These are phyloP conservation scores for Euphorbia corollata DNA, from an alignment of 441 rosid genomes.

Conservation along the genomic window DNA sequence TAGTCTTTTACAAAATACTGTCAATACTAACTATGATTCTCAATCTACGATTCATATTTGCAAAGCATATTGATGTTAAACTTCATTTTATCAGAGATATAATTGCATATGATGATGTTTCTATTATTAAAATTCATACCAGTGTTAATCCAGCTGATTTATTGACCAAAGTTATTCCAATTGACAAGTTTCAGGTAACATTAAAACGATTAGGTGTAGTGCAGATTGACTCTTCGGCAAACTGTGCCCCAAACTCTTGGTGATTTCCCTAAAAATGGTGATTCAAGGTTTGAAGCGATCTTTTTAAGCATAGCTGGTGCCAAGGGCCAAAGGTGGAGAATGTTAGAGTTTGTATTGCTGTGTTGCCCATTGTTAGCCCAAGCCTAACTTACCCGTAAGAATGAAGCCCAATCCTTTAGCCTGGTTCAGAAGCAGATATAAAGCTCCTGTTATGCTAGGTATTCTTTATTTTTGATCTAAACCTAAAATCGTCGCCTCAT, in stretches of 20 bases:
- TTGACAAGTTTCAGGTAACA: not conserved
- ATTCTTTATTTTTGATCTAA: too few relatives aligned
- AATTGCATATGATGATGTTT: not conserved
- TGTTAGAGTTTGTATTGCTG: too few relatives aligned
- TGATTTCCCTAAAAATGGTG: too few relatives aligned
- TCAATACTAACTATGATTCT: not conserved
- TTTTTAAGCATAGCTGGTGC: too few relatives aligned
- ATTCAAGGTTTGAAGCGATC: too few relatives aligned
- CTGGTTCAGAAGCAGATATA: too few relatives aligned
- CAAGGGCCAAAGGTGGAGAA: too few relatives aligned
- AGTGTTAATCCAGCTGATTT: not conserved
- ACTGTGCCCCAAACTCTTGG: not conserved
- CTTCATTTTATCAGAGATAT: not conserved
- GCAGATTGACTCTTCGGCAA: not conserved
- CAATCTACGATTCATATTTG: not conserved
- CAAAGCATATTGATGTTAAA: not conserved
- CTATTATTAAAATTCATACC: not conserved
- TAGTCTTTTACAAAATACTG: not conserved
- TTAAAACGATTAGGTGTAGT: not conserved
- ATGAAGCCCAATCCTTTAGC: too few relatives aligned
- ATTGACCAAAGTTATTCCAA: not conserved
- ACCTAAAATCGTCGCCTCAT: too few relatives aligned
- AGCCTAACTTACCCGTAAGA: too few relatives aligned
- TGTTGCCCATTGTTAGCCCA: too few relatives aligned
- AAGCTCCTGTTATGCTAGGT: too few relatives aligned